Evolutionary conservation across 768 basidiomycete genomes (phyloP).

Genomic region (Russula brevipes): DNA sequence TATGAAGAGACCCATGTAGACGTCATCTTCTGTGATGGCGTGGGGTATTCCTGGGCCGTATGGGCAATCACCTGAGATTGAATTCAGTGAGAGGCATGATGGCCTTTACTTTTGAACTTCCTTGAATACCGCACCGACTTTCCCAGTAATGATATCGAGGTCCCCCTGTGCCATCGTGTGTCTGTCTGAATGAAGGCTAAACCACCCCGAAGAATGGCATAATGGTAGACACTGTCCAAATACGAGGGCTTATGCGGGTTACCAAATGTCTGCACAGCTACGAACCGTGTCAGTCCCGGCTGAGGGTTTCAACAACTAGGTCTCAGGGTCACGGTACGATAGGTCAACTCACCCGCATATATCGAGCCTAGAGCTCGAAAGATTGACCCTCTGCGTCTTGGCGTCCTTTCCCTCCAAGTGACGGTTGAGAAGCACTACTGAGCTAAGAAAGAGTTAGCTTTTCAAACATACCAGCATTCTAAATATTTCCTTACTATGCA

Average conservation of each 20-base stretch:
- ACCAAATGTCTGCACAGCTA: too few relatives aligned
- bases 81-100: background rate
- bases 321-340: background rate
- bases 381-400: background rate
- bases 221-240: background rate
- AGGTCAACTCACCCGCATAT: constrained; percentile 3
- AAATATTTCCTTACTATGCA: background rate
- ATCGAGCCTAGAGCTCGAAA: background rate
- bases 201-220: background rate
- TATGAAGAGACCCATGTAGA: background rate
- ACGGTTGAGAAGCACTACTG: constrained; percentile 5
- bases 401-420: background rate
- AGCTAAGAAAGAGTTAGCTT: background rate
- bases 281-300: constrained; percentile 12
- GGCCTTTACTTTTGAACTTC: background rate
- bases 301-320: background rate
- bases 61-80: too few relatives aligned
- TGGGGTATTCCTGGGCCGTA: background rate
- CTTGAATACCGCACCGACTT: background rate
- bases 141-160: background rate
- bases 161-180: background rate
- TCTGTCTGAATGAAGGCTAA: background rate
- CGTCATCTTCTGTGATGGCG: background rate
- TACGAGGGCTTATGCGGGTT: too few relatives aligned
- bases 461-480: too few relatives aligned